Evolutionary conservation across 768 basidiomycete genomes (phyloP), one percentile per base, ranked within the genome.

Genomic region (Symmetrospora coprosmae): DNA sequence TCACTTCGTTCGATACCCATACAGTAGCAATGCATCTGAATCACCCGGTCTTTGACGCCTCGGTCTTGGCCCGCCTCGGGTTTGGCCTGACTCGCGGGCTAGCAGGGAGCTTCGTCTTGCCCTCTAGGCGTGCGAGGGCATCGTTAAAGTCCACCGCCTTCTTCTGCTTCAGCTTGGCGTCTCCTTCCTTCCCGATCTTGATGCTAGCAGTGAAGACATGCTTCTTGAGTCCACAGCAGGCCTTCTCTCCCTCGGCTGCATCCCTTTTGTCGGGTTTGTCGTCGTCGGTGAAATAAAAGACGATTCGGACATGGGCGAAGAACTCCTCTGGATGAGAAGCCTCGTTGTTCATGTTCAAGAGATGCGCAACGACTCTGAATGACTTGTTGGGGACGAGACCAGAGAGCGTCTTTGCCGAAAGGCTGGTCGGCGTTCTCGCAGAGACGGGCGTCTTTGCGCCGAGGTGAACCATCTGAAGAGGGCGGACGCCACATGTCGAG

Each of bases 101-200:
- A n/a, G n/a, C 49, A 21, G 25, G 23, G 6, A 35, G 33, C 30
- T 50, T 50, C 9, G 38, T 31, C 41, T 58, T 58, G 40, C 55
- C 55, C 46, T 58, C 55, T 5, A 58, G 43, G 40, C 41, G 28
- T 14, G 55, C 55, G 8, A 58, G 43, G 17, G 55, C 55, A 46
- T 47, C 34, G 4, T 9, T 46, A 23, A 58, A 43, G 28, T 58
- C 55, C 3, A 43, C 55, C 17, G 19, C 55, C 55, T 58, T 58
- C 41, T 58, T 58, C 25, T 43, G 40, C 27, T 38, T 23, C 41
- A 58, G 16, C 23, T 58, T 30, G 2, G 25, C 23, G 23, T 58
- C 55, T n/a, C 55, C 55, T 46, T 58, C 55, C 27, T 46, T 58
- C 7, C 55, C 41, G 30, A 58, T 46, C 55, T 58, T 58, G 39